A percentile compares a stretch with the other conserved stretches of the same genome.
phyloP scores from a whole-genome alignment of 805 yeast species.

The Candida sakaeoensis region DNA sequence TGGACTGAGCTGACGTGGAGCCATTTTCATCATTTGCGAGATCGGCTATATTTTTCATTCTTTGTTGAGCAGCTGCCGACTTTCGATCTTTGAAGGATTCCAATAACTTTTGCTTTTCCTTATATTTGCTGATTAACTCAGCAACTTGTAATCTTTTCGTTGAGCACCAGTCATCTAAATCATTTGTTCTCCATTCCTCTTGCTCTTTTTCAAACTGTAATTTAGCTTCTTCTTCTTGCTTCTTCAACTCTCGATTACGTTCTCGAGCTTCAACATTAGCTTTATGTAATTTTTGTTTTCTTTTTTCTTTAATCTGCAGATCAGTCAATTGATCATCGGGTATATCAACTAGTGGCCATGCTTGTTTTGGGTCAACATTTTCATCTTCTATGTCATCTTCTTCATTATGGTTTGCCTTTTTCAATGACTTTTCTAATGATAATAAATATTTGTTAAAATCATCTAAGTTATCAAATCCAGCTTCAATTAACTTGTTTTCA shows the following conservation, averaged over 20 bases:
- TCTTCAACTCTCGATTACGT: conserved; percentile 76
- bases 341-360: conserved; percentile 67
- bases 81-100: conserved; percentile 83
- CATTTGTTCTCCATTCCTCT: conserved; percentile 69
- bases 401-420: conserved; percentile 66
- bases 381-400: conserved; percentile 44
- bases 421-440: conserved; percentile 65
- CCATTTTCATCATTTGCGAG: conserved; percentile 70
- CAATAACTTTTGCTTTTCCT: conserved; percentile 65
- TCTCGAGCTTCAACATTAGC: conserved; percentile 87
- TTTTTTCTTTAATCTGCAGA: conserved; percentile 80
- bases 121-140: conserved; percentile 53
- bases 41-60: conserved; percentile 89
- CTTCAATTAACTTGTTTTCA: conserved; percentile 54
- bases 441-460: conserved; percentile 66
- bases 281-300: conserved; percentile 76
- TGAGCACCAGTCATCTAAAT: conserved; percentile 76
- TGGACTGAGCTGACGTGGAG: conserved; percentile 42
- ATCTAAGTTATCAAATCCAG: conserved; percentile 73
- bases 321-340: conserved; percentile 82
- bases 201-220: conserved; percentile 66
- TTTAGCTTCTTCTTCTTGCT: conserved; percentile 54
- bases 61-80: conserved; percentile 84
- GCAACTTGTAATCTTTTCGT: conserved; percentile 62
- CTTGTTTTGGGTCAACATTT: conserved; percentile 49